phyloP scores from a whole-genome alignment of 176 grass and related monocot species.

The Thalia dealbata region DNA sequence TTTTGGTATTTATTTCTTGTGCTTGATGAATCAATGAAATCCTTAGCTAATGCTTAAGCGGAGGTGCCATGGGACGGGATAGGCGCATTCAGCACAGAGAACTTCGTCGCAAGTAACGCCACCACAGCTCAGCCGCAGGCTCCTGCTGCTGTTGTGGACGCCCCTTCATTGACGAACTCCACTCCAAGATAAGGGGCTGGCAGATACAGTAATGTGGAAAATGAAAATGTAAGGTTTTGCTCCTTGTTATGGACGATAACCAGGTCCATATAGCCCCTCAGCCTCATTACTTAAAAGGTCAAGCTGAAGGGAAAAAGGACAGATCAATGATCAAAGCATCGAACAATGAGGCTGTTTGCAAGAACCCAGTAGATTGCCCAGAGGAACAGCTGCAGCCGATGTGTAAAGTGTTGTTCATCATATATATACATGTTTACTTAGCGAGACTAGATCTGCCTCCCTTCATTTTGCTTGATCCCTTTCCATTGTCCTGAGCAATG shows the following conservation, averaged over 20 bases:
- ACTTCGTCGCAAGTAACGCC: conserved; percentile 32
- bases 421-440: background rate
- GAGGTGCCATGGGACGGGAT: conserved; percentile 46
- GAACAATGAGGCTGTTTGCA: background rate
- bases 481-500: background rate
- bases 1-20: background rate
- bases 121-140: conserved; percentile 35
- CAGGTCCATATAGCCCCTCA: background rate
- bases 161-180: conserved; percentile 23
- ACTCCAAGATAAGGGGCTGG: background rate
- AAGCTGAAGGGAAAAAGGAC: background rate
- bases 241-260: background rate
- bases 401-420: background rate
- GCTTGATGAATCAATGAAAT: conserved; percentile 11
- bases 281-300: background rate
- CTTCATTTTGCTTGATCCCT: background rate
- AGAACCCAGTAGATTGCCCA: background rate
- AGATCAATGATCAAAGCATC: background rate
- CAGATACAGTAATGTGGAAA: background rate
- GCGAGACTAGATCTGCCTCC: background rate
- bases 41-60: conserved; percentile 34
- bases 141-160: conserved; percentile 12
- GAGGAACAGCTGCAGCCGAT: background rate
- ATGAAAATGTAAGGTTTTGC: background rate
- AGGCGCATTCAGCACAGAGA: conserved; percentile 30